phyloP scores from a whole-genome alignment of 2,329 filamentous ascomycete species.

The Penicillium sp. region DNA sequence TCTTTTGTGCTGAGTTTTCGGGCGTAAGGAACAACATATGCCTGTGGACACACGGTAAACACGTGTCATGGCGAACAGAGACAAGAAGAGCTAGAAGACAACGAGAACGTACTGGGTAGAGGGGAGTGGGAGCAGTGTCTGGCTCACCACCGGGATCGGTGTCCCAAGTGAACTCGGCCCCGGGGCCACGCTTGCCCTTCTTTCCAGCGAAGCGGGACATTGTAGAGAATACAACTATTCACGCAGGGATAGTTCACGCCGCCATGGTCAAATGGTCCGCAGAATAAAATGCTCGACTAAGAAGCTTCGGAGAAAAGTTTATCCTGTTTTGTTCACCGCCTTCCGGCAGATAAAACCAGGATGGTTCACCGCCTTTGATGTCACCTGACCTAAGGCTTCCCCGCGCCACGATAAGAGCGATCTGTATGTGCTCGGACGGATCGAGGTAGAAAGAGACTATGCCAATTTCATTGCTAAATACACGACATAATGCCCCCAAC shows the following conservation, averaged over 20 bases:
- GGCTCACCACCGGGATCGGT: constrained; percentile 37
- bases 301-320: too few species aligned
- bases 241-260: background rate
- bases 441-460: too few species aligned
- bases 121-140: constrained; percentile 44
- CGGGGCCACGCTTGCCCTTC: constrained; percentile 38
- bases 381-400: background rate
- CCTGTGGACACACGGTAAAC: constrained; percentile 23
- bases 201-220: constrained; percentile 38
- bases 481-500: too few species aligned
- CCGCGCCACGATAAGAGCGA: constrained; percentile 19
- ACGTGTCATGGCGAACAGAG: background rate
- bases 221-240: background rate
- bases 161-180: constrained; percentile 42
- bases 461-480: too few species aligned
- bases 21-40: constrained; percentile 36
- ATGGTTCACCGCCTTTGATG: constrained; percentile 18
- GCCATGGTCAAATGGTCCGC: constrained; percentile 6
- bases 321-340: too few species aligned
- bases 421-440: background rate
- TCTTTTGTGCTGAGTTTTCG: constrained; percentile 41
- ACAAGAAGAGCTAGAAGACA: background rate
- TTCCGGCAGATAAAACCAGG: too few species aligned
- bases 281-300: constrained; percentile 1
- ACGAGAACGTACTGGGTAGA: constrained; percentile 43